Conservation (phyloP, 2,329 filamentous ascomycete species). For the Clonostachys solani region DNA sequence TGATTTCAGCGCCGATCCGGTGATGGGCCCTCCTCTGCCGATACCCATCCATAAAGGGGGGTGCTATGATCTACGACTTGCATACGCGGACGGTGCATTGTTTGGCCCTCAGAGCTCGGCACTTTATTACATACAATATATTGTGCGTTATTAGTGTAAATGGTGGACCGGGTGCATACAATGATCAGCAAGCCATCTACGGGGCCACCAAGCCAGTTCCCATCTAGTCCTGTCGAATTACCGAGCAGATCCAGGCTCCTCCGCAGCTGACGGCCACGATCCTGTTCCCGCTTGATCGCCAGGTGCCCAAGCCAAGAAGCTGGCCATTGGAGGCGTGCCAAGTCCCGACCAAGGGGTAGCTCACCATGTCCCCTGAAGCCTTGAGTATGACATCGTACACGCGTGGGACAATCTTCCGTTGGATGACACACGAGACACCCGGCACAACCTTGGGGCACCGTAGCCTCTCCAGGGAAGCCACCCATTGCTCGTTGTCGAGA, state of each 20-base stretch:
- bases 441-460: slow-evolving; percentile 1
- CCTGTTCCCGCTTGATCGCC: slow-evolving; percentile 20
- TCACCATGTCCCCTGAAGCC: slow-evolving; percentile 10
- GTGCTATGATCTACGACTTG: no score
- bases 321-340: slow-evolving; percentile 20
- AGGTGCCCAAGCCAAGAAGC: slow-evolving; percentile 20
- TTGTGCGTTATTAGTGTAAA: no score
- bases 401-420: slow-evolving; percentile 42
- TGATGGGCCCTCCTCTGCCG: no score
- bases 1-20: no score
- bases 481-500: slow-evolving; percentile 19
- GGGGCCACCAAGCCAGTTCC: no score
- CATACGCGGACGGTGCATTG: no score
- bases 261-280: slow-evolving; percentile 23
- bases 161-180: no score
- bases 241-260: slow-evolving; percentile 25
- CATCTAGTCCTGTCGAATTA: slow-evolving; percentile 9
- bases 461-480: slow-evolving; percentile 10
- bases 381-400: slow-evolving; percentile 24
- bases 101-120: no score
- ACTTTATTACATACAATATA: no score
- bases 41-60: no score
- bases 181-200: no score
- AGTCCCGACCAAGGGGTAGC: slow-evolving; percentile 24
- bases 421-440: slow-evolving; percentile 58